Base-by-base conservation (phyloP, 2,329 filamentous ascomycete species). In the Ambrosiella cleistominuta region DNA sequence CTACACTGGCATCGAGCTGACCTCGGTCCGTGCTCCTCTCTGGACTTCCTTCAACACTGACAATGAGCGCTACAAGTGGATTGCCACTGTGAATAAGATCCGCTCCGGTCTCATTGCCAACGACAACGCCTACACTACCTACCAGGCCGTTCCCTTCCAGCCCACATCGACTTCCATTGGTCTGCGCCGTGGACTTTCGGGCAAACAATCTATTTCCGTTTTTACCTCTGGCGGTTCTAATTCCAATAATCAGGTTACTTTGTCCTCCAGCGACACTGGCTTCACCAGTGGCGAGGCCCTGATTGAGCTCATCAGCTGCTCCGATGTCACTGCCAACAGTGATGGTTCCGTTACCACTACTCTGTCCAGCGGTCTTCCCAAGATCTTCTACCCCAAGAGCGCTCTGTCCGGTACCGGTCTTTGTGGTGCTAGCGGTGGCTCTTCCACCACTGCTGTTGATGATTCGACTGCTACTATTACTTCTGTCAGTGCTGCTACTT, bases 1-100 rank as follows among this genome's bases (percentile, higher is more conserved):
- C n/a, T 79, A 79, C 74, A 54, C 58, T 1, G 61, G 61, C 12
- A 64, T 72, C 60, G 81, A 80, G 60, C 69, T 74, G 12, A 76
- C 78, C 0, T 60, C 63, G 38, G 60, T 60, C 53, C 58, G 61
- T 37, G 58, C 56, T 5, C 58, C 61, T 13, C 13, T 62, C 36
- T 62, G 61, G 61, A 60, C 58, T 11, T 58, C 57, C 17, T 50
- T 62, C 15, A 57, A 62, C 47, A 58, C 49, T 9, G 39, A 36
- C 47, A 59, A 54, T 42, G 59, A 60, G n/a, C 52, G 56, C 47
- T 62, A 62, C 52, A 50, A 5, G 7, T 62, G 57, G 57, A 62
- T 62, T 45, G 37, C 61, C 39, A 38, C 36, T 13, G 27, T 62
- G 40, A 62, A 62, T 56, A 17, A 39, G 36, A 52, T 62, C 44